Percentiles rank a stretch among this genome's conserved stretches.
Evolutionary conservation across 108 stramenopile genomes (phyloP).

Genomic region (Aurantiochytrium sp.): DNA sequence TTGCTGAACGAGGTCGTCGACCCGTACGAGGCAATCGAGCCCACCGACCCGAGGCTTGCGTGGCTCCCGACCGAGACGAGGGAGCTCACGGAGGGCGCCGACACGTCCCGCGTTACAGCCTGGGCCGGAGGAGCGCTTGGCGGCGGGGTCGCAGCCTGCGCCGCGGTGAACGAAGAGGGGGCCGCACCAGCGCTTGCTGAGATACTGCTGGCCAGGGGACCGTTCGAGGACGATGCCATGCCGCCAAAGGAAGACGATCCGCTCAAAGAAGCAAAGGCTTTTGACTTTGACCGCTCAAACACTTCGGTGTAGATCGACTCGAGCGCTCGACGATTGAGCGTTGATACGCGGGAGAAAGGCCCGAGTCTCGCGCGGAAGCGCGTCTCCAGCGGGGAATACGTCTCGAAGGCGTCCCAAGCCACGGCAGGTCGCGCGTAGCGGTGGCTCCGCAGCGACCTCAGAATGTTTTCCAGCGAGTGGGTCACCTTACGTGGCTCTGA

Average conservation of each 20-base stretch:
- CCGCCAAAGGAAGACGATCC: not conserved
- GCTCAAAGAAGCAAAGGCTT: not conserved
- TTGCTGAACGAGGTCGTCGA: not conserved
- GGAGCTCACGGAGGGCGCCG: not conserved
- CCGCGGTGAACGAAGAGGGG: no score
- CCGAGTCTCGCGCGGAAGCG: not conserved
- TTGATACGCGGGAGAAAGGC: not conserved
- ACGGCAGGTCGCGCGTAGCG: not conserved
- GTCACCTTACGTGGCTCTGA: conserved; percentile 23
- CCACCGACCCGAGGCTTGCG: no score
- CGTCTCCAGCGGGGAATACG: not conserved
- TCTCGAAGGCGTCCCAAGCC: not conserved
- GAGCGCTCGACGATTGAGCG: not conserved
- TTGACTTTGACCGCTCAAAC: not conserved
- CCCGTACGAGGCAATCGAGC: not conserved
- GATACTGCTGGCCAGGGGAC: no score
- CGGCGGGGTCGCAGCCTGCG: not conserved
- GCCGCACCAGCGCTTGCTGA: not conserved
- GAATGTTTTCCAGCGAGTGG: not conserved
- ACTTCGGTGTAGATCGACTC: conserved; percentile 7
- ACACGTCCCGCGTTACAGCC: not conserved
- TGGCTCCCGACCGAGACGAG: not conserved
- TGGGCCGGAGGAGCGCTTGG: not conserved
- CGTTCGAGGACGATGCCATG: not conserved
- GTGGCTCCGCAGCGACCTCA: not conserved